Base-by-base conservation (phyloP, 352 stramenopile genomes). In the Phytophthora chlamydospora region DNA sequence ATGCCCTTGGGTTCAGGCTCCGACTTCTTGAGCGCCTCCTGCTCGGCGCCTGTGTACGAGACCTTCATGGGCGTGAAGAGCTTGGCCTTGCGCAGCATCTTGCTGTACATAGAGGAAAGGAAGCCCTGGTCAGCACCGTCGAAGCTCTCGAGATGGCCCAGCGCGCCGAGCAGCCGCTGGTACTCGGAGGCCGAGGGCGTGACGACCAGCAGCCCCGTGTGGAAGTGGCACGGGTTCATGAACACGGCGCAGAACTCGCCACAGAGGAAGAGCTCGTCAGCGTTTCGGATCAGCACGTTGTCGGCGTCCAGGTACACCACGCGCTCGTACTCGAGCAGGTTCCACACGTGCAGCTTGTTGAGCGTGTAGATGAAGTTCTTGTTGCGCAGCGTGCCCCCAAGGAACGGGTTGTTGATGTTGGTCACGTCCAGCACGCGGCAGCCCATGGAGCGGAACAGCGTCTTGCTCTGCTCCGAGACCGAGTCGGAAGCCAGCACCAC, bases 151-250 rank as follows among this genome's bases (percentile, higher is more conserved):
- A 90, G 57, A 36, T 80, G 59, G 4, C 75, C 71, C 21, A 96
- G 67, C 2, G 68, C 75, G n/a, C 76, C 66, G 0, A 95, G 68
- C 21, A 96, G 66, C 21, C 84, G 76, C 43, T 85, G 48, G 60
- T 95, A 96, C 62, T 94, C 85, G 7, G 59, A 43, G 6, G 71
- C 55, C n/a, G 83, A 77, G 1, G 88, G 88, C 7, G 88, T 92
- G 24, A 96, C 85, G 12, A 96, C 88, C 16, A 96, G 57, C 14
- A 96, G 51, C 0, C 88, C 88, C 34, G 88, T 96, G 68, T 96
- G 88, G 71, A 96, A 96, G 61, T 96, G 87, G 47, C 88, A 96
- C 10, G 88, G 88, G 69, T 96, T 96, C 88, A 95, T 95, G 45
- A 95, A 96, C 50, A 96, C 86, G 33, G 87, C 88, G 60, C 88